A percentile compares a stretch with the other conserved stretches of the same genome.
phyloP scores from a whole-genome alignment of 2,329 filamentous ascomycete species.

The Diplocarpon rosae region DNA sequence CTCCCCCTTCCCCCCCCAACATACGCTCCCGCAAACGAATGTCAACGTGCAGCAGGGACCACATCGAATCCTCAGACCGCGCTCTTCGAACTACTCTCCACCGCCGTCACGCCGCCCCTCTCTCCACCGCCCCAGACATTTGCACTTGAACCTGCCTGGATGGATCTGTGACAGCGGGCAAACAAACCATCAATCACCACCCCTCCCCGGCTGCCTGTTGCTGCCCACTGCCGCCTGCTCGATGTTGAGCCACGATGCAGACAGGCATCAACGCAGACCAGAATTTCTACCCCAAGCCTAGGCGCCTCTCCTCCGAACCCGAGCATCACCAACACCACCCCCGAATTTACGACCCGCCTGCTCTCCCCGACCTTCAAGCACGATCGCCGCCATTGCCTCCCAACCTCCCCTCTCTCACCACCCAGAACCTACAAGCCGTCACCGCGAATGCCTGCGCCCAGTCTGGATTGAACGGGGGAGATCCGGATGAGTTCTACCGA shows the following conservation, averaged over 20 bases:
- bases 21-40: background rate
- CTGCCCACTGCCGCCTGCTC: conserved; percentile 13
- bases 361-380: conserved; percentile 16
- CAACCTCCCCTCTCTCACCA: conserved; percentile 22
- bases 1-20: background rate
- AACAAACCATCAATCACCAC: background rate
- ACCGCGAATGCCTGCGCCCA: conserved; percentile 19
- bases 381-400: conserved; percentile 17
- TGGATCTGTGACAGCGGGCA: conserved; percentile 9
- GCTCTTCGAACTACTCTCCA: conserved; percentile 12
- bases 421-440: conserved; percentile 20
- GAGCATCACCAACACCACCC: conserved; percentile 14
- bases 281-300: conserved; percentile 26
- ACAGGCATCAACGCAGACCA: conserved; percentile 25
- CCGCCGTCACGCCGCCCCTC: conserved; percentile 11
- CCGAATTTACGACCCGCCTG: conserved; percentile 15
- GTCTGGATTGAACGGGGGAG: conserved; percentile 13
- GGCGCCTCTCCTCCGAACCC: conserved; percentile 14
- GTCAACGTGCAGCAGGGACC: conserved; percentile 8
- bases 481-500: conserved; percentile 40
- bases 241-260: conserved; percentile 27
- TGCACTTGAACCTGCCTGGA: conserved; percentile 12
- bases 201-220: background rate
- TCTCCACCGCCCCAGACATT: conserved; percentile 20
- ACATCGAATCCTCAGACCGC: conserved; percentile 16